Percentiles rank a stretch among this genome's conserved stretches.
Evolutionary conservation across 129 eudicot genomes (phyloP).

Genomic region (Flaveria sonorensis): DNA sequence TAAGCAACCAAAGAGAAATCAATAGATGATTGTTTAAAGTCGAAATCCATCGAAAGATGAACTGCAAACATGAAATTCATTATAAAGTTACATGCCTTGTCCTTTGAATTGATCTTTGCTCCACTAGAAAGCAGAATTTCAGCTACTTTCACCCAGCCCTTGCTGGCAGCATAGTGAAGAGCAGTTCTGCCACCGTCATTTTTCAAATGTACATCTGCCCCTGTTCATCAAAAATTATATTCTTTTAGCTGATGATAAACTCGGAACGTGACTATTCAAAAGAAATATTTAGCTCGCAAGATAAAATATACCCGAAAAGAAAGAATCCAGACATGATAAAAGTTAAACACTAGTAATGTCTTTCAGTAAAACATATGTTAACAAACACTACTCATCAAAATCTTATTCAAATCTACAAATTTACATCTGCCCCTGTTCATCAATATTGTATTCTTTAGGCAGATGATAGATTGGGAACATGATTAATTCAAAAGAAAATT

Average conservation of each 20-base stretch:
- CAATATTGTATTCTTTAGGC: constrained; percentile 21
- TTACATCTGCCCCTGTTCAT: constrained; percentile 85
- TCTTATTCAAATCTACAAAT: constrained; percentile 26
- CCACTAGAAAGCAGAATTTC: constrained; percentile 70
- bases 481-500: not conserved
- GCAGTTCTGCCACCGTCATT: constrained; percentile 93
- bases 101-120: constrained; percentile 76
- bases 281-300: not conserved
- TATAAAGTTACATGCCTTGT: constrained; percentile 59
- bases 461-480: not conserved
- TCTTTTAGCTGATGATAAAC: constrained; percentile 23
- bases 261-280: not conserved
- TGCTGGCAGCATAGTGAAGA: constrained; percentile 98
- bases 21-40: not conserved
- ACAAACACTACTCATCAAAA: not conserved
- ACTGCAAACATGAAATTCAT: not conserved
- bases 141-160: constrained; percentile 83
- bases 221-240: constrained; percentile 39
- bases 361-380: not conserved
- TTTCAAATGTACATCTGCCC: constrained; percentile 85
- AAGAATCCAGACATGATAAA: constrained; percentile 15
- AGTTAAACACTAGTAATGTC: not conserved
- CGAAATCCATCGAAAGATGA: not conserved
- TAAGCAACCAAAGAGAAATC: not conserved
- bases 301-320: not conserved